Evolutionary conservation across 2,329 filamentous ascomycete genomes (phyloP), one percentile per base, ranked within the genome.

Genomic region (Apiospora arundinis): DNA sequence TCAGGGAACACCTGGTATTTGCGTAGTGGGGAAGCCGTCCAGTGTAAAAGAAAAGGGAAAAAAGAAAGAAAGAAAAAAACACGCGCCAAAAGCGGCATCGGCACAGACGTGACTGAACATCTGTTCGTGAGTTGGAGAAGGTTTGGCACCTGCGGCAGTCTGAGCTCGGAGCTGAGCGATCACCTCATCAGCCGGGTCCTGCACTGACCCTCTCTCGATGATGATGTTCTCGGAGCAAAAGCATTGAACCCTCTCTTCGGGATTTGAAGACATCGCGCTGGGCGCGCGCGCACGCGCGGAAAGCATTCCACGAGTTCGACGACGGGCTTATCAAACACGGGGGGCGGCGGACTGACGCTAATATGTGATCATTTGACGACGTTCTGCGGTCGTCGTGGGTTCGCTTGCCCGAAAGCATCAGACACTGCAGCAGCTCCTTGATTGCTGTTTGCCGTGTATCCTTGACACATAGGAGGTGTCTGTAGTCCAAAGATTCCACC

Each of bases 1-100:
- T 32, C 56, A 63, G 32, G 56, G 32, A 63, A 37, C 32, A 63
- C 56, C 56, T 63, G 56, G 56, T 63, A 63, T 40, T 40, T 63
- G 56, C 56, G 32, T 21, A n/a, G 56, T 63, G 56, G 56, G 16
- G 52, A 60, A 40, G 14, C 56, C 56, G 56, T 63, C 56, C 56
- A 40, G 32, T n/a, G 32, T 23, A 40, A 63, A 40, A 32, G 32
- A 32, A 32, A 32, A 32, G 32, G 32, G 3, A 32, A 32, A 32
- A 32, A 32, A 6, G 32, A 6, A 32, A 32, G 32, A 32, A 32
- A 6, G 3, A 32, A 32, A 12, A 25, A 25, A 32, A 49, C 11
- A 9, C 56, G 28, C 56, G 56, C 56, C 56, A 63, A 63, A 63
- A 63, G 56, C 56, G 56, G 56, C 56, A 63, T 63, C 37, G 56